These are phyloP conservation scores for Lichtheimia ornata DNA, from an alignment of 371 early-diverging fungal species.

Conservation along the genomic window DNA sequence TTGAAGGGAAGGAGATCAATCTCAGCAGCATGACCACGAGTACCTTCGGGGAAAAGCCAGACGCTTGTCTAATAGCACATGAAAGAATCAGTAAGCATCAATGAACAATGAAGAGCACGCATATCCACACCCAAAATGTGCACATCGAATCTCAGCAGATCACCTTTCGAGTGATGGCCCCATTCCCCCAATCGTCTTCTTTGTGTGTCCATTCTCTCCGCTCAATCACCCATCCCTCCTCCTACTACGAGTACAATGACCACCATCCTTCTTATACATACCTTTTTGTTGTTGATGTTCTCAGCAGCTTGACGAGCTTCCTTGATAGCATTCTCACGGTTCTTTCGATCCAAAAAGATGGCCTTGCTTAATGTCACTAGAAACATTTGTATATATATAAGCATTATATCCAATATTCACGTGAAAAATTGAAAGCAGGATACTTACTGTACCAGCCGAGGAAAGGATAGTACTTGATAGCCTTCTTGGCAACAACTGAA, in stretches of 20 bases:
- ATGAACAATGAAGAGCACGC: not conserved
- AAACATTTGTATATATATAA: not conserved
- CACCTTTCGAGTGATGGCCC: no score
- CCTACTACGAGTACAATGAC: no score
- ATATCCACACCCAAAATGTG: no score
- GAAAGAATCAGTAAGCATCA: not conserved
- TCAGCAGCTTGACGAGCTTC: conserved; percentile 78
- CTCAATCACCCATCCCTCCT: no score
- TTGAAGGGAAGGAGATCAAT: conserved; percentile 89
- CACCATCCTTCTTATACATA: conserved; percentile 22
- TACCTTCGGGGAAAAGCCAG: conserved; percentile 95
- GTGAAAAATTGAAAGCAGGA: conserved; percentile 1
- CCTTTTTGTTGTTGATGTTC: conserved; percentile 75
- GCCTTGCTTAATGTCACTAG: conserved; percentile 76
- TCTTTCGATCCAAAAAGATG: conserved; percentile 89
- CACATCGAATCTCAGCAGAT: no score
- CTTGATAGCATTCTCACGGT: conserved; percentile 77
- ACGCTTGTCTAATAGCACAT: conserved; percentile 61
- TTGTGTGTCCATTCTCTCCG: no score
- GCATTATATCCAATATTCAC: not conserved
- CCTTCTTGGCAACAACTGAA: conserved; percentile 82
- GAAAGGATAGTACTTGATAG: conserved; percentile 81
- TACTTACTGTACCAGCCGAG: conserved; percentile 86
- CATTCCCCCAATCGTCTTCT: no score
- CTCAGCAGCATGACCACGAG: conserved; percentile 76